Base-by-base conservation (phyloP, 768 basidiomycete genomes). In the Cubamyces lactineus region DNA sequence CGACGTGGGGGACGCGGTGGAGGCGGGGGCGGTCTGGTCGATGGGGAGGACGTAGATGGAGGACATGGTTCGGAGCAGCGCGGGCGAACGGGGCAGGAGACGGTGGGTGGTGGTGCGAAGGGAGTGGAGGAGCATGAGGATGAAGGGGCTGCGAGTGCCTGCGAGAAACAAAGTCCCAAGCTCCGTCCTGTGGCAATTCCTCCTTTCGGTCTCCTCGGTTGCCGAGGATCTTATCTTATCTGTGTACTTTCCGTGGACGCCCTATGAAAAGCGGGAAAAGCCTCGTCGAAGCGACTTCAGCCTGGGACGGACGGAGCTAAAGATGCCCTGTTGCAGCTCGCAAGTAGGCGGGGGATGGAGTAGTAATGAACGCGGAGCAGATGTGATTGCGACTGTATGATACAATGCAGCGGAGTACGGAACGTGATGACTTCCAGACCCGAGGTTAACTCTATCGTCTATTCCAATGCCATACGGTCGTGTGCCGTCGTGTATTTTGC, bases 21-120 rank as follows among this genome's bases (percentile, higher is more conserved):
- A 69, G 16, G 67, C 6, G 73, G 74, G 61, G 58, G 71, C 59
- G 30, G 77, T 69, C 65, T 81, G 84, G 71, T 88, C 82, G 73
- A 84, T 74, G 5, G 85, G 87, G 46, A 88, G 70, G 73, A 90
- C 67, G 72, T 67, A 67, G 57, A 67, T 48, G 28, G 61, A 48
- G 24, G 63, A 59, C 64, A 65, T 64, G 1, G 40, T 43, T 23
- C 62, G 48, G 30, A 46, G 11, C 23, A 57, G 26, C 9, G 50
- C 5, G 24, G 39, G 51, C 21, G 56, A 48, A 42, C 50, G 62
- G 24, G 50, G 21, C 39, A 57, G 56, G 19, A 58, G 55, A 41
- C 50, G 62, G n/a, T 40, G 11, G 38, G 26, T 26, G n/a, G 57
- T 16, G 9, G 48, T 23, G 48, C 48, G 48, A 11, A 49, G 48